Evolutionary conservation across 1,284 basidiomycete genomes (phyloP), one percentile per base, ranked within the genome.

Genomic region (Puccinia sorghi): DNA sequence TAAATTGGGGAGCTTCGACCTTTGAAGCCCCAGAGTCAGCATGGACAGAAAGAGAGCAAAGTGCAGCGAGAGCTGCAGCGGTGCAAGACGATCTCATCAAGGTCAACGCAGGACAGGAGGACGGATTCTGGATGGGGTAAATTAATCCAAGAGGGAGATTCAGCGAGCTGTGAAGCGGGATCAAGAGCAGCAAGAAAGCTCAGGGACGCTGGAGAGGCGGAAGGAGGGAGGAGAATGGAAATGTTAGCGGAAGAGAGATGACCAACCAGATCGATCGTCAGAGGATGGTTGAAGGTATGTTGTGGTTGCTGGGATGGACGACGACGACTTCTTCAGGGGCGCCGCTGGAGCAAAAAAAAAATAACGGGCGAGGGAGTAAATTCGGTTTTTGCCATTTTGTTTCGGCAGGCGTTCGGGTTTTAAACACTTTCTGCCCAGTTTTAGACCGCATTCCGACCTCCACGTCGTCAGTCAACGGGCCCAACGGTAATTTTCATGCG

Each of bases 51-150:
- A 69, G 41, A 67, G 63, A 78, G 54, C 64, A 78, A 5, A 78
- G 15, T 27, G 75, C 75, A 61, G 66, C 64, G n/a, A 78, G 52
- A 46, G 75, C 63, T 59, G 66, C 66, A 50, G 66, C 64, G 25
- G 64, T 69, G 43, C 66, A 70, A 41, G 66, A 12, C 11, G 75
- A 63, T 39, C 66, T 66, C 75, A 78, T 78, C 67, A 22, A 56
- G 50, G 5, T n/a, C 37, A 25, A 41, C 20, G 27, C 67, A 69
- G 66, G 57, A 41, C 12, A 37, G 52, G 39, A n/a, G 41, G 54
- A 20, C 12, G 15, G 41, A n/a, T 9, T 50, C 39, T 61, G 25
- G 22, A 37, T 61, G 48, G 50, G 25, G 54, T 12, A 43, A 43
- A 39, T 25, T 12, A 61, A 61, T 32, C 15, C 27, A 59, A 37